These are phyloP conservation scores for Pseudohyphozyma bogoriensis DNA, from an alignment of 768 basidiomycete genomes.

Conservation along the genomic window DNA sequence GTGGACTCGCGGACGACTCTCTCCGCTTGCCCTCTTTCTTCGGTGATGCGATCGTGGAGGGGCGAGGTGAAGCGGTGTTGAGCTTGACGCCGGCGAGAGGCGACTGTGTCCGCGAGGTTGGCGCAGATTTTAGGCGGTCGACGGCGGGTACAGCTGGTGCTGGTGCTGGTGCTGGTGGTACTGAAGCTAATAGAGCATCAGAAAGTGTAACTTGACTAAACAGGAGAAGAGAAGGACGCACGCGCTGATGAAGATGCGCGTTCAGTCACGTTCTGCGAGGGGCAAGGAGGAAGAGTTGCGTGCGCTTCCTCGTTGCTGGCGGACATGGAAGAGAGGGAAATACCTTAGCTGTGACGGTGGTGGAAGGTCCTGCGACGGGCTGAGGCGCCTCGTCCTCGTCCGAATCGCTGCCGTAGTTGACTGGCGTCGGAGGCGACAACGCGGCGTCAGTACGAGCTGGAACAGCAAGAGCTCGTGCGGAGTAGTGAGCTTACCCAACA, in stretches of 20 bases:
- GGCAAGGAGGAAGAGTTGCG: not conserved
- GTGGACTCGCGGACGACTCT: slow-evolving; percentile 7
- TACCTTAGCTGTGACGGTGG: not conserved
- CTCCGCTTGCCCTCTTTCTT: not conserved
- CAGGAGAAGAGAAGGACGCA: not conserved
- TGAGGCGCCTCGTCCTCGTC: no score
- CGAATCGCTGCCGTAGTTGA: slow-evolving; percentile 12
- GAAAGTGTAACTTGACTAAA: not conserved
- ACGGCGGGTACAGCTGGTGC: not conserved
- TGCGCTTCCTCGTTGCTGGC: not conserved
- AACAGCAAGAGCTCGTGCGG: not conserved
- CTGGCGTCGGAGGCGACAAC: no score
- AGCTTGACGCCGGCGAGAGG: slow-evolving; percentile 7
- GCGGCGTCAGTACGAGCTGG: no score
- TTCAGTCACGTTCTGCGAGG: slow-evolving; percentile 3
- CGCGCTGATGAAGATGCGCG: slow-evolving; percentile 10
- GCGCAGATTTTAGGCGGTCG: slow-evolving; percentile 6
- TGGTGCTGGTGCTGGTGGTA: fast-evolving
- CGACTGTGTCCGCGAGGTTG: not conserved
- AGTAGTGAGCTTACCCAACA: not conserved
- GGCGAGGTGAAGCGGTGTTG: not conserved
- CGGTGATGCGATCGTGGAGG: not conserved
- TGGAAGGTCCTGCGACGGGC: not conserved
- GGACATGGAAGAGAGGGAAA: not conserved
- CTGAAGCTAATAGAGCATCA: not conserved